Evolutionary conservation across 2,329 filamentous ascomycete species (phyloP).

Genomic region (Trichoderma endophyticum): DNA sequence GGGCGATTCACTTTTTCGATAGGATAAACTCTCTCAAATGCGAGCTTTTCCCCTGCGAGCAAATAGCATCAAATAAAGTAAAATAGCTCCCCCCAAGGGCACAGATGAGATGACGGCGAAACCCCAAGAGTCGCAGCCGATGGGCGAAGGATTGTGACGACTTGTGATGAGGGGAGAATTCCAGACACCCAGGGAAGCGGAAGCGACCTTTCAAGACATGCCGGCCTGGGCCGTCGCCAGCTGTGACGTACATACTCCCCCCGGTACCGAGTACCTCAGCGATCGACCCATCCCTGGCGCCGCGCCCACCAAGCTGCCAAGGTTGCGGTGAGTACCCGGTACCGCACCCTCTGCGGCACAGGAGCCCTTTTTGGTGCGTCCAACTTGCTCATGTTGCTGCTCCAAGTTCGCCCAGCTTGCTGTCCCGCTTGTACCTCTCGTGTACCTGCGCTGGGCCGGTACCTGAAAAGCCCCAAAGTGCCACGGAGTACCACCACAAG

Average conservation of each 20-base stretch:
- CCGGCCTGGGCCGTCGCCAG: neutral
- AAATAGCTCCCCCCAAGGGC: neutral
- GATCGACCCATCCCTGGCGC: neutral
- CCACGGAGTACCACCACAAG: constrained; percentile 4
- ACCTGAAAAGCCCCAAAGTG: neutral
- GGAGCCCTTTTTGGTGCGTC: neutral
- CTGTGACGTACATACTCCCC: neutral
- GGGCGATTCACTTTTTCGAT: neutral
- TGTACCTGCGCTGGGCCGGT: neutral
- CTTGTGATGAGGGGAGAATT: constrained; percentile 15
- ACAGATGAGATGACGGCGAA: neutral
- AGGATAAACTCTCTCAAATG: neutral
- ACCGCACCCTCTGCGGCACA: neutral
- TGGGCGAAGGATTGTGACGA: constrained; percentile 18
- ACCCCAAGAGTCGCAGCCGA: constrained; percentile 10
- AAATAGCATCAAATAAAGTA: neutral
- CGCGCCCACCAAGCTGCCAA: neutral
- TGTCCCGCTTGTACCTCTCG: neutral
- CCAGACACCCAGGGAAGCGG: neutral
- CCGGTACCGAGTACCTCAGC: neutral
- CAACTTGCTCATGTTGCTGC: neutral
- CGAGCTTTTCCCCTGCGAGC: neutral
- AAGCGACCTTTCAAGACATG: constrained; percentile 8
- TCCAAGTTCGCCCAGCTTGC: neutral
- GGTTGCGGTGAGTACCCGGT: neutral